Evolutionary conservation across 2,329 filamentous ascomycete genomes (phyloP), one percentile per base, ranked within the genome.

Genomic region (Lasiodiplodia citricola): DNA sequence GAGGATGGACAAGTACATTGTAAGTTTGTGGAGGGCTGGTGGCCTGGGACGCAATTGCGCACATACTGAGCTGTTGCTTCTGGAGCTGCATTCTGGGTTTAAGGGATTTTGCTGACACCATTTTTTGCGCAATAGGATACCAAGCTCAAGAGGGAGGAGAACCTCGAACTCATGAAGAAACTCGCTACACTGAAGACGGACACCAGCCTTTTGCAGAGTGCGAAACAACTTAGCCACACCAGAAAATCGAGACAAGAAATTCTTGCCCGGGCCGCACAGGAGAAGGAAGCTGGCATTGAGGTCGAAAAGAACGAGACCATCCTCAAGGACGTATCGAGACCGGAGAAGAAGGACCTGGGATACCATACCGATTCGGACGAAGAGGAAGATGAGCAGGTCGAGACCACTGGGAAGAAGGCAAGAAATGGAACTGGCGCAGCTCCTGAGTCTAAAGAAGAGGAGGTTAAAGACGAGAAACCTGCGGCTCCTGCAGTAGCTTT

Each of bases 81-180:
- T 35, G 31, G 31, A 0, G 6, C 2, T 35, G 31, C 31, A 35
- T 35, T 0, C 8, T 35, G 8, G 31, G 8, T 35, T 11, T 55
- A 5, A 18, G 38, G 14, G 18, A 2, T 3, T 25, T 5, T 25
- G 58, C 71, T 70, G 35, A 56, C 56, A 35, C 28, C 23, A 21
- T 10, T 52, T 37, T 37, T 23, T 51, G 38, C 18, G 8, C 10
- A 41, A 21, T 74, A 87, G 86, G 94, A 98, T 75, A 96, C 87
- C 69, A 99, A 99, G 85, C 84, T 99, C 56, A 92, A 90, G 79
- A 97, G 97, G 79, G 96, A 99, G 77, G 95, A 98, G 79, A 97
- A 93, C 75, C 85, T 92, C 35, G 91, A 90, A 68, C 83, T 99
- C 37, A 85, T 98, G 74, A 92, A 92, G 76, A 94, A 96, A 77